A percentile compares a stretch with the other conserved stretches of the same genome.
Evolutionary conservation across 2,329 filamentous ascomycete genomes (phyloP).

Genomic region (Penicillium rolfsii): DNA sequence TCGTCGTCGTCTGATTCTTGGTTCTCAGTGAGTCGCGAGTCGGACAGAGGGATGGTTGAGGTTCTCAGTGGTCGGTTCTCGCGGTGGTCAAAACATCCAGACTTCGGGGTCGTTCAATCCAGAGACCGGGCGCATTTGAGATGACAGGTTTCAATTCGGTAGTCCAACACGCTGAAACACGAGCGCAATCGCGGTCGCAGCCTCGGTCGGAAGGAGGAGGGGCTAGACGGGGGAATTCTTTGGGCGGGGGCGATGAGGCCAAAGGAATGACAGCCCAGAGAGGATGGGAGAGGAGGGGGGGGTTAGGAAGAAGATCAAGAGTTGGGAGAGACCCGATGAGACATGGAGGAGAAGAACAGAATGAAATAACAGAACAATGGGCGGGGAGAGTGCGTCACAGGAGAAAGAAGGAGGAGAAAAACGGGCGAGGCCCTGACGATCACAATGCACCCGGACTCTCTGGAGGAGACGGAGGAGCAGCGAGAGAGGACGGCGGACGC

Average conservation of each 20-base stretch:
- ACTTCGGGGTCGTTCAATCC: constrained; percentile 10
- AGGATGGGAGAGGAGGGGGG: background rate
- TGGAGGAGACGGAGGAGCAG: background rate
- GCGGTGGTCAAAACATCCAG: constrained; percentile 15
- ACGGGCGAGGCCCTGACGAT: constrained; percentile 32
- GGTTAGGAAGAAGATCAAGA: background rate
- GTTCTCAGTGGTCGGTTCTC: background rate
- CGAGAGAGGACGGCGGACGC: too few relatives aligned
- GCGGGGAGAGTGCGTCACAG: background rate
- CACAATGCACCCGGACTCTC: constrained; percentile 22
- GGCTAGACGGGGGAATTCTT: constrained; percentile 4
- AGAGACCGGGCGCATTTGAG: constrained; percentile 42
- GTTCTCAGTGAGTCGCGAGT: background rate
- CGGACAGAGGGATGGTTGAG: background rate
- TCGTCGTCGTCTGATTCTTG: background rate
- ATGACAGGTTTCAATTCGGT: background rate
- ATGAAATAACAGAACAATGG: background rate
- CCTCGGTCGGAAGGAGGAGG: constrained; percentile 11
- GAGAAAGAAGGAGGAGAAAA: constrained; percentile 26
- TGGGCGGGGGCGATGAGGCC: constrained; percentile 21
- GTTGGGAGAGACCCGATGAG: constrained; percentile 3
- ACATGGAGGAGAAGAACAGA: constrained; percentile 3
- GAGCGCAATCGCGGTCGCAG: background rate
- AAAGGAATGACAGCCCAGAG: constrained; percentile 35
- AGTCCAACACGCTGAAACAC: background rate